A percentile compares a stretch with the other conserved stretches of the same genome.
phyloP scores from a whole-genome alignment of 768 basidiomycete species.

The Boletus tomentosulus region DNA sequence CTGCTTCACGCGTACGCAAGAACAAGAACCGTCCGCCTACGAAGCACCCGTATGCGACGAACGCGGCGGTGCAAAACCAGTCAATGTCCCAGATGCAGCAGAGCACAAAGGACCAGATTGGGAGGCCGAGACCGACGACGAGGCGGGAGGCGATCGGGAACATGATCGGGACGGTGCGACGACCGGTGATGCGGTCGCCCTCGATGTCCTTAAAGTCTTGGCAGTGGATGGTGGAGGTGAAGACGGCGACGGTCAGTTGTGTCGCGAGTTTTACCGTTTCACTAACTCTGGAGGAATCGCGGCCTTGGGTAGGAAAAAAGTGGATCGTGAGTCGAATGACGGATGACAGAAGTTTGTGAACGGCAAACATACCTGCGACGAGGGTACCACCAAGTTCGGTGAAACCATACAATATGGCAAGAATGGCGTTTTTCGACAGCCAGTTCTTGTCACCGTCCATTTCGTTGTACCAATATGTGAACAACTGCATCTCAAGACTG shows the following conservation, averaged over 20 bases:
- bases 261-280: constrained; percentile 29
- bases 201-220: constrained; percentile 46
- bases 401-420: constrained; percentile 36
- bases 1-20: constrained; percentile 25
- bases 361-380: constrained; percentile 30
- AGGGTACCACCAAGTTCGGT: constrained; percentile 38
- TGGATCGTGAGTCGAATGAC: neutral
- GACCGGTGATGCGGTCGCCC: constrained; percentile 38
- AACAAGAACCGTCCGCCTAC: constrained; percentile 34
- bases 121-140: constrained; percentile 31
- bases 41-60: constrained; percentile 31
- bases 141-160: constrained; percentile 35
- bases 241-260: constrained; percentile 35
- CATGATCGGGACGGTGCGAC: constrained; percentile 42
- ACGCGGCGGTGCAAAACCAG: constrained; percentile 17
- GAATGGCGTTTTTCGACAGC: constrained; percentile 36
- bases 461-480: constrained; percentile 39
- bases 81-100: constrained; percentile 35
- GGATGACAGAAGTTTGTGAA: neutral
- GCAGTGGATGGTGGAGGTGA: constrained; percentile 46
- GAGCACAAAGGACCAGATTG: constrained; percentile 37
- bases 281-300: constrained; percentile 23
- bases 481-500: constrained; percentile 32
- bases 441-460: constrained; percentile 34
- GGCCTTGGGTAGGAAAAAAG: constrained; percentile 11